Base-by-base conservation (phyloP, 2,329 filamentous ascomycete species). In the Colletotrichum lupini region DNA sequence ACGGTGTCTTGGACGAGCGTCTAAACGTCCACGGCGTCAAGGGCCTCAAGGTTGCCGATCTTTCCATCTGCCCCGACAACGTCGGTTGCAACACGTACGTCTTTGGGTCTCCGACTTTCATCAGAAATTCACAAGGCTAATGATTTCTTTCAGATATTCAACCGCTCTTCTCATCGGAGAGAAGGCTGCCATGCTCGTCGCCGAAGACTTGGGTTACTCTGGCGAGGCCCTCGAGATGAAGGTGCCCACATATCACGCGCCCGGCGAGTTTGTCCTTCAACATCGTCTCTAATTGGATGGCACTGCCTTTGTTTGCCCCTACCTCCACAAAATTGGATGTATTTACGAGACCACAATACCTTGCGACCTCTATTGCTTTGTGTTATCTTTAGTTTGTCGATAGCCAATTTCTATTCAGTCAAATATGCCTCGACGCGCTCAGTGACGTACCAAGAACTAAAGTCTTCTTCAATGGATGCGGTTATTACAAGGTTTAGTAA, bases 11-110 rank as follows among this genome's bases (percentile, higher is more conserved):
- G 49, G 93, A 95, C 79, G 92, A 94, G 82, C 89, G 93, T 73
- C 87, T 95, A 68, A 95, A 94, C 76, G 93, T 95, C 3, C 92
- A 95, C 79, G 93, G 92, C 64, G 92, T 94, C 76, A 88, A 94
- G 85, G 91, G 92, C 19, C 88, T 95, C 77, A 95, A 95, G 87
- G 92, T 95, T 28, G 92, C 92, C 14, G 93, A 95, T 81, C 82
- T 95, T 57, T 91, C 88, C 63, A 93, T 95, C 85, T 95, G 92
- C 82, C 93, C 93, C 0, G 92, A 95, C 81, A 95, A 95, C 76
- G 92, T 95, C 26, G 93, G 92, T 74, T 92, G 90, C 83, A 92
- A 92, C 82, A 91, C 89, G 76, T 90, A 82, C 81, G 86, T 85
- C 74, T 19, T 11, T 16, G 3, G 5, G 2, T 28, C 30, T 49